Percentiles rank a stretch among this genome's conserved stretches.
Evolutionary conservation across 108 stramenopile species (phyloP).

Genomic region (Mayamaea pseudoterrestris): DNA sequence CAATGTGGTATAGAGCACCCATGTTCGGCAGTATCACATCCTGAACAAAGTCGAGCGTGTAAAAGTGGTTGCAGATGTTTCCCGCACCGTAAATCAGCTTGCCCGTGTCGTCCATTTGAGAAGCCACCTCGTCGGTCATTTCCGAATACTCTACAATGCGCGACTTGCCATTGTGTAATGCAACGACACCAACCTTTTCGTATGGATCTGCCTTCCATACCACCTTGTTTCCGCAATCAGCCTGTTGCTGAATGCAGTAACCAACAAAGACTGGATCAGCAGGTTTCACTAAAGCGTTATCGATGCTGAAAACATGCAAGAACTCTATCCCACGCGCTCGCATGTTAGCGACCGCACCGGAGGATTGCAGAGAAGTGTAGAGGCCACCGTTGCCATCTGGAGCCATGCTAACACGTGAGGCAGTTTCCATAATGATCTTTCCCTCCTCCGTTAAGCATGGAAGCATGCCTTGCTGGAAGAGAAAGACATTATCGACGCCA

Average conservation of each 20-base stretch:
- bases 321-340: conserved; percentile 56
- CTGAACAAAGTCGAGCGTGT: conserved; percentile 80
- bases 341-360: conserved; percentile 83
- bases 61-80: conserved; percentile 98
- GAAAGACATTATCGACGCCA: conserved; percentile 47
- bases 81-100: conserved; percentile 86
- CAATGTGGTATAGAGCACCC: conserved; percentile 86
- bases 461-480: conserved; percentile 91
- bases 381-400: conserved; percentile 99
- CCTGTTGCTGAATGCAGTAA: conserved; percentile 63
- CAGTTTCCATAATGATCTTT: conserved; percentile 83
- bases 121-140: conserved; percentile 63
- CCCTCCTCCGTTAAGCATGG: conserved; percentile 82
- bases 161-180: conserved; percentile 52
- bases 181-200: conserved; percentile 93
- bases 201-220: conserved; percentile 74
- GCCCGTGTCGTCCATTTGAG: conserved; percentile 29
- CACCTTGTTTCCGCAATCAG: conserved; percentile 94
- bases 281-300: conserved; percentile 86
- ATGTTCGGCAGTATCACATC: conserved; percentile 67
- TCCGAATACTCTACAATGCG: conserved; percentile 93
- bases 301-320: conserved; percentile 91
- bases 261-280: conserved; percentile 95
- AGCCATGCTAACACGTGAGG: conserved; percentile 55
- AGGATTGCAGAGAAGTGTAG: conserved; percentile 79